Conservation (phyloP, 1,284 basidiomycete species). For the Polyporus tsugae region DNA sequence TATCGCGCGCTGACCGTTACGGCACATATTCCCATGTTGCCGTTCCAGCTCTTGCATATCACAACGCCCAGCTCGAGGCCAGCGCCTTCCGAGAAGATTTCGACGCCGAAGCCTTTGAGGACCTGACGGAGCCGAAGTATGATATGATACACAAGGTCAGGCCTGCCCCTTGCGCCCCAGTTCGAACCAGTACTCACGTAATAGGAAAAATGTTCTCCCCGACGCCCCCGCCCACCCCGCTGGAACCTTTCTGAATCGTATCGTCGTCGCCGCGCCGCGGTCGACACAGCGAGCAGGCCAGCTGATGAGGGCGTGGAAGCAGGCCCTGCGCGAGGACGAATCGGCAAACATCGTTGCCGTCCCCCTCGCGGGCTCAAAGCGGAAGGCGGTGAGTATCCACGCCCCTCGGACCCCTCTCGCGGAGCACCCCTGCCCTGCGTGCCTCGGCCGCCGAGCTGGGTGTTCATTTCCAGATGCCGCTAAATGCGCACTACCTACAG, state of each 20-base stretch:
- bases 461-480: slow-evolving; percentile 15
- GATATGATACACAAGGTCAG: slow-evolving; percentile 82
- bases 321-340: slow-evolving; percentile 69
- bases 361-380: slow-evolving; percentile 61
- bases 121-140: slow-evolving; percentile 83
- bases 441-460: slow-evolving; percentile 24
- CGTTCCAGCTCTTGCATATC: slow-evolving; percentile 64
- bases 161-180: slow-evolving; percentile 12
- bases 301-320: slow-evolving; percentile 82
- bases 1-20: slow-evolving; percentile 21
- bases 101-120: slow-evolving; percentile 77
- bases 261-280: slow-evolving; percentile 5
- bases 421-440: slow-evolving; percentile 15
- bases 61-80: slow-evolving; percentile 91
- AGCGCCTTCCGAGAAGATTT: slow-evolving; percentile 91
- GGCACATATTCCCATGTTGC: slow-evolving; percentile 20
- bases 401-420: slow-evolving; percentile 10
- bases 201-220: slow-evolving; percentile 22
- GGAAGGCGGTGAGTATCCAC: slow-evolving; percentile 67
- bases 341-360: slow-evolving; percentile 58
- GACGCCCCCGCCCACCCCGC: slow-evolving; percentile 12
- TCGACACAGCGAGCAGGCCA: slow-evolving; percentile 72
- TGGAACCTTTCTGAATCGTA: slow-evolving; percentile 21
- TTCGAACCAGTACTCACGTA: slow-evolving; percentile 26
- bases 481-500: slow-evolving; percentile 43